Evolutionary conservation across 2,329 filamentous ascomycete genomes (phyloP), one percentile per base, ranked within the genome.

Genomic region (Amphichorda felina): DNA sequence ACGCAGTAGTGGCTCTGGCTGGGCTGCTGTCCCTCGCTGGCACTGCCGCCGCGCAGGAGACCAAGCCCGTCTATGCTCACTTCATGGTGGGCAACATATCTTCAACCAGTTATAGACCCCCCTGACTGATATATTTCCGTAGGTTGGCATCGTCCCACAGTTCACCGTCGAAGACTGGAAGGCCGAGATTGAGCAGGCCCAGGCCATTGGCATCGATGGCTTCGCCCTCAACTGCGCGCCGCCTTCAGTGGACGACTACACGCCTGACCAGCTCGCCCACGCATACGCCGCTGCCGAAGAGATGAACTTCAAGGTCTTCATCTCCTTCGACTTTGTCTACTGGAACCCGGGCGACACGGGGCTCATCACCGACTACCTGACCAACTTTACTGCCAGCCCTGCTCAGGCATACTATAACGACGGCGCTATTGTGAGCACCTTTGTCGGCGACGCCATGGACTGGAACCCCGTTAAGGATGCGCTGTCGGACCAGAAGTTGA

Each of bases 301-400:
- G 22, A 24, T 43, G 9, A 39, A 38, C 26, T 46, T 45, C 32
- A 43, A 41, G 19, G 39, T 46, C 32, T 47, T 47, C 36, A 43
- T 47, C 36, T 47, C 44, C 2, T 46, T 45, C 22, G 44, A 46
- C 37, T 47, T 47, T 31, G 42, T 42, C 7, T 47, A 46, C 37
- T 47, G 44, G 45, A 37, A 36, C n/a, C 41, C 40, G 14, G 40
- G 39, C 27, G 45, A 47, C 27, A 41, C 41, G 2, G 35, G 30
- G 24, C 37, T 42, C 14, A 47, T 47, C 30, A 40, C 38, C 5
- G 36, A 38, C 33, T 36, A 44, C 16, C 25, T 44, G 4, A 35
- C 34, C 28, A 41, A 42, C 38, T 45, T 43, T 37, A 38, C 30
- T 10, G 11, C 36, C 11, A 37, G 42, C 27, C 37, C 43, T 10